Base-by-base conservation (phyloP, 192 early-diverging fungal species). In the Coemansia sp. region DNA sequence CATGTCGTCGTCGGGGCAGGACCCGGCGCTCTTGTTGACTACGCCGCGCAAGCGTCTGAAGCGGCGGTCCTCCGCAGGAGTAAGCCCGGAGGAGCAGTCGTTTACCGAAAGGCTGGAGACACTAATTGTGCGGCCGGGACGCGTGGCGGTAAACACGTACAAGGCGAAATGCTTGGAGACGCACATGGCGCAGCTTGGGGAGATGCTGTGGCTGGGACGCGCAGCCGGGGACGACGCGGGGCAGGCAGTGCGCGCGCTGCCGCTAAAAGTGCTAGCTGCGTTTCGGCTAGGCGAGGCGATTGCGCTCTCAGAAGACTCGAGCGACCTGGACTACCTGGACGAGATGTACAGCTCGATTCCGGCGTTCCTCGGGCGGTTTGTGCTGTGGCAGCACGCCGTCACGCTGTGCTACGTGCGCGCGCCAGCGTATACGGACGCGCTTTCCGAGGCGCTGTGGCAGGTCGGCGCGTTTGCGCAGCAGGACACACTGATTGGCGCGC, bases 391-490 rank as follows among this genome's bases (percentile, higher is more conserved):
- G 19, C 73, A 77, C 29, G 63, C 35, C 0, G 63, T 69, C 9
- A 54, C 59, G 29, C 38, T 70, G 55, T 77, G 73, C 56, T 63
- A 57, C 35, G 19, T 65, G 35, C 62, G 63, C 15, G 59, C 64
- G 2, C 73, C 73, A 2, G 54, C 58, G 25, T 77, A 69, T 23
- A 62, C 59, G 29, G 67, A 77, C 32, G 59, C 62, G 17, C 41
- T 77, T 14, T 64, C 67, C 3, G 62, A 68, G n/a, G 62, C 73
- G 22, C 30, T 77, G 22, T 65, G 67, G 62, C 41, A 59, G 13
- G 73, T 77, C 17, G 73, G 73, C 14, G 73, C 73, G 9, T 69
- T 77, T 61, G 17, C 34, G 2, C 74, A 77, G 63, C 74, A 63
- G 38, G 55, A 62, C 15, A 63, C 53, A 51, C 55, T 77, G 14